Evolutionary conservation across 768 basidiomycete species (phyloP), one percentile per base, ranked within the genome.

Genomic region (Exsudoporus frostii): DNA sequence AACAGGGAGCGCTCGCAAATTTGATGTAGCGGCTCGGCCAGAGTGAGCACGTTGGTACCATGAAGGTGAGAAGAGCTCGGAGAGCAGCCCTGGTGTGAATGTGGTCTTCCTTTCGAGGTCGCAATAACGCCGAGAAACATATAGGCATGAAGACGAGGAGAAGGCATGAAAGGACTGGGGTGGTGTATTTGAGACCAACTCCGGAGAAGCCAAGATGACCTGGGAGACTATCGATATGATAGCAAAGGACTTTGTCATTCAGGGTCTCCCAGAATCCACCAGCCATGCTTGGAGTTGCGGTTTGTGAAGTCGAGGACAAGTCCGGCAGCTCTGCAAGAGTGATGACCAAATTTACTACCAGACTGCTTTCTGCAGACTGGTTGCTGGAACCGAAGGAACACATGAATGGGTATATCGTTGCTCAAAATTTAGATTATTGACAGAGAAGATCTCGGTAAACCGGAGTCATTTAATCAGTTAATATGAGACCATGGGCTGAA

Each of bases 1-100:
- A 63, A 43, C 61, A 55, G 25, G 48, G 45, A 29, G 46, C 15
- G 29, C 65, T 57, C 45, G 75, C 68, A 29, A 72, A 63, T 44
- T 51, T 33, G 37, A 65, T 58, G 57, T 79, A 74, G 30, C 68
- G 66, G 19, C 58, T 59, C 10, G 78, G 73, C 79, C 77, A 79
- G 38, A 76, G 70, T n/a, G 72, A 72, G 40, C 67, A 71, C 1
- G 74, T 74, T 6, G 80, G 78, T 2, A 68, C 70, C n/a, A 80
- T 50, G 33, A 82, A 55, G 4, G 68, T 65, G 39, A 73, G 67
- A 17, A 81, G 68, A 19, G 74, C 76, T 57, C 70, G 71, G 30
- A 72, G 62, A 36, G 65, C 55, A 4, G 45, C 54, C 27, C 64
- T 65, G 17, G 60, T 58, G 13, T 53, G 55, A 19, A 38, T 44